Evolutionary conservation across 805 yeast species (phyloP), one percentile per base, ranked within the genome.

Genomic region (Soucietia sequanensis): DNA sequence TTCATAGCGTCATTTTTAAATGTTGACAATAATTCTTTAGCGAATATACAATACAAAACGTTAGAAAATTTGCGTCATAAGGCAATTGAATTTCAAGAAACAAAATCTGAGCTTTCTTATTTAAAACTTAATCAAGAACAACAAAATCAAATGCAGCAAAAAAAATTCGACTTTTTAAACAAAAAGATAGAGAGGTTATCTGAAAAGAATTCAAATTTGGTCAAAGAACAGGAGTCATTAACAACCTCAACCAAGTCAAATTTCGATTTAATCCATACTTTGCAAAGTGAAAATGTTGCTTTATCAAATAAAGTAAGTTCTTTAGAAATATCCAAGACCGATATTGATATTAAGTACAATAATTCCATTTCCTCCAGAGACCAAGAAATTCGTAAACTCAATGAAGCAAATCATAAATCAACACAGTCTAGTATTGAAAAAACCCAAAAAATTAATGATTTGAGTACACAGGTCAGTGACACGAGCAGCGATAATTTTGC

Each of bases 401-500:
- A 55, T 28, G 62, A 56, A 18, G 35, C 54, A 6, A 43, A 60
- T 5, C 53, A 53, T 35, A 43, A 46, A 21, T 54, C 65, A 30
- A 57, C 70, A 2, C 46, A 48, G 24, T 46, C 57, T 7, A 68
- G 63, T 38, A 56, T 68, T 7, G 70, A 62, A 7, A 62, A 58
- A 34, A 62, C 58, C 24, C 60, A 55, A 41, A 54, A 52, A 37
- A 40, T 65, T 14, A 63, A 59, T 37, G 60, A 64, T 35, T 37
- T 66, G 22, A 56, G 62, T 2, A 58, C 57, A 30, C 63, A 65
- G 31, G 37, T 66, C 28, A 67, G 64, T 40, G 63, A 60, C n/a
- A 41, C 47, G n/a, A 48, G 59, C 33, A 65, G 62, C 34, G 62
- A 60, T n/a, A 60, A 54, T 34, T 68, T 65, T 37, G 38, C 50